Evolutionary conservation across 495 filamentous ascomycete species (phyloP).

Genomic region (Daldinia decipiens): DNA sequence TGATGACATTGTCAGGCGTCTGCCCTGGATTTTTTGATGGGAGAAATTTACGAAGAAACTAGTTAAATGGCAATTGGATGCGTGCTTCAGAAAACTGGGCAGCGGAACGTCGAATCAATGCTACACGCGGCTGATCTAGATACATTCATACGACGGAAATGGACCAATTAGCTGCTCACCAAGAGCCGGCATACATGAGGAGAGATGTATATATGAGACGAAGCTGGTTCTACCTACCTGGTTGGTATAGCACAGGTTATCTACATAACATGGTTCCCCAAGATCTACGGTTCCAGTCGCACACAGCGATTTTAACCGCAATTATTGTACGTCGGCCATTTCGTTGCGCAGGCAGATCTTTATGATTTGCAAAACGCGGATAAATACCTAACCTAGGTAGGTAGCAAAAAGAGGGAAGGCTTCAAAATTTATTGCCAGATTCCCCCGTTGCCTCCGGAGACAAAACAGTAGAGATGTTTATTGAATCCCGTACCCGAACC

Average conservation of each 20-base stretch:
- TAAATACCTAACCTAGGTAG: no score
- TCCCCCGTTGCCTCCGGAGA: slow-evolving; percentile 11
- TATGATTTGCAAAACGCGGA: slow-evolving; percentile 24
- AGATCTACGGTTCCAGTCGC: slow-evolving; percentile 38
- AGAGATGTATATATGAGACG: slow-evolving; percentile 40
- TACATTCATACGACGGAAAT: slow-evolving; percentile 29
- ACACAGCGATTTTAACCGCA: slow-evolving; percentile 41
- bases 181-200: slow-evolving; percentile 10
- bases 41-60: slow-evolving; percentile 11
- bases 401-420: slow-evolving; percentile 26
- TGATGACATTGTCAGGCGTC: slow-evolving; percentile 19
- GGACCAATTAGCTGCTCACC: slow-evolving; percentile 32
- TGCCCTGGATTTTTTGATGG: slow-evolving; percentile 15
- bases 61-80: slow-evolving; percentile 10
- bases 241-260: slow-evolving; percentile 19
- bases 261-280: slow-evolving; percentile 28
- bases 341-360: slow-evolving; percentile 16
- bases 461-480: neutral
- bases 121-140: slow-evolving; percentile 34
- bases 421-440: neutral
- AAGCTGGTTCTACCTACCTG: slow-evolving; percentile 32
- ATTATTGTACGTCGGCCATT: slow-evolving; percentile 26
- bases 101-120: slow-evolving; percentile 31
- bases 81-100: slow-evolving; percentile 5
- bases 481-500: neutral